These are phyloP conservation scores for Hemileccinum rubropunctum DNA, from an alignment of 768 basidiomycete genomes.

Conservation along the genomic window DNA sequence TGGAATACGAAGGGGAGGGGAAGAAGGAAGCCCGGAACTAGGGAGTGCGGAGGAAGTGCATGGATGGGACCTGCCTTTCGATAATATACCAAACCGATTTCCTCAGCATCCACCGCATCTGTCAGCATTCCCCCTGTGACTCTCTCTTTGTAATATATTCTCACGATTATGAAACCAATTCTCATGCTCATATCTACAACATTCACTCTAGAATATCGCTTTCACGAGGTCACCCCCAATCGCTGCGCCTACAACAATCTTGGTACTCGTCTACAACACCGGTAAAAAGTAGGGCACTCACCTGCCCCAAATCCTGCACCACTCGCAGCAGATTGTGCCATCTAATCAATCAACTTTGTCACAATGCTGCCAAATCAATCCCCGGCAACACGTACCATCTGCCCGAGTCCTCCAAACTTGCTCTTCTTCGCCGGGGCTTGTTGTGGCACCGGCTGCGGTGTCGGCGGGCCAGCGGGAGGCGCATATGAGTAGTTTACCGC, in stretches of 20 bases:
- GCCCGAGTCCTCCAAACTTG: conserved; percentile 40
- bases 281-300: conserved; percentile 12
- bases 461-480: conserved; percentile 36
- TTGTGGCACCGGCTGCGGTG: conserved; percentile 35
- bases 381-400: conserved; percentile 28
- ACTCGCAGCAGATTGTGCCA: conserved; percentile 34
- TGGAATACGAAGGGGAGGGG: neutral
- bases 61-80: conserved; percentile 25
- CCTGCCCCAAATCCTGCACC: conserved; percentile 51
- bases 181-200: conserved; percentile 16
- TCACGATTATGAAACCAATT: conserved; percentile 16
- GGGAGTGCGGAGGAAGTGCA: conserved; percentile 16
- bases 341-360: conserved; percentile 13
- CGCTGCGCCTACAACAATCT: conserved; percentile 37
- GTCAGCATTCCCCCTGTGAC: conserved; percentile 31
- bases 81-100: conserved; percentile 28
- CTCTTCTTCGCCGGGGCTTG: conserved; percentile 32
- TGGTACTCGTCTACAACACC: neutral
- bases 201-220: conserved; percentile 40
- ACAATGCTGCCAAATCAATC: neutral
- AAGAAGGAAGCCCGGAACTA: neutral
- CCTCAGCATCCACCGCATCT: conserved; percentile 28
- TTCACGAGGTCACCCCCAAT: conserved; percentile 44
- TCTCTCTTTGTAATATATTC: conserved; percentile 19
- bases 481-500: conserved; percentile 11